phyloP scores from a whole-genome alignment of 2,329 filamentous ascomycete species.

The Aspergillus oerlinghausenensis region DNA sequence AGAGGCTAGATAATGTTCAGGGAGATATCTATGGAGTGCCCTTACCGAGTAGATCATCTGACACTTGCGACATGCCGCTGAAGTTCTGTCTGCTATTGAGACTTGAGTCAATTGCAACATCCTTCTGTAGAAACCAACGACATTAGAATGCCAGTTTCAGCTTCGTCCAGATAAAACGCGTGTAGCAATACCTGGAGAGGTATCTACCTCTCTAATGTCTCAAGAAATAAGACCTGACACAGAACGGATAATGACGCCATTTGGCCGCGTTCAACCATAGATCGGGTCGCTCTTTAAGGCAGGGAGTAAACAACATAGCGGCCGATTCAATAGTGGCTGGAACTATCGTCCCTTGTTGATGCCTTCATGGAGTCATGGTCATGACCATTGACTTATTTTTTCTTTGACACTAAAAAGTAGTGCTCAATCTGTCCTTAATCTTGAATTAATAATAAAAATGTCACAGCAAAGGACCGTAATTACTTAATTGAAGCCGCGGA shows the following conservation, averaged over 20 bases:
- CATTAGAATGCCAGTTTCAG: neutral
- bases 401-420: neutral
- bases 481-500: constrained; percentile 13
- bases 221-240: neutral
- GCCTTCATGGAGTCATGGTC: constrained; percentile 10
- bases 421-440: neutral
- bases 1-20: too few species aligned
- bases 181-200: neutral
- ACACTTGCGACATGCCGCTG: neutral
- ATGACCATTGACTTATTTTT: constrained; percentile 1
- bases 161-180: neutral
- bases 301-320: neutral
- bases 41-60: neutral
- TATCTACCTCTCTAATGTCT: neutral
- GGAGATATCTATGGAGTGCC: too few species aligned
- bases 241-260: neutral
- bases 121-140: neutral
- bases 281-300: neutral
- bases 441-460: neutral
- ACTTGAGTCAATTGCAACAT: neutral
- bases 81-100: neutral
- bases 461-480: neutral
- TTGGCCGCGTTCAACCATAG: neutral
- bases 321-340: neutral
- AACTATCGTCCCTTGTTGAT: constrained; percentile 1